Base-by-base conservation (phyloP, 2,329 filamentous ascomycete species). In the Trichoderma hamatum region DNA sequence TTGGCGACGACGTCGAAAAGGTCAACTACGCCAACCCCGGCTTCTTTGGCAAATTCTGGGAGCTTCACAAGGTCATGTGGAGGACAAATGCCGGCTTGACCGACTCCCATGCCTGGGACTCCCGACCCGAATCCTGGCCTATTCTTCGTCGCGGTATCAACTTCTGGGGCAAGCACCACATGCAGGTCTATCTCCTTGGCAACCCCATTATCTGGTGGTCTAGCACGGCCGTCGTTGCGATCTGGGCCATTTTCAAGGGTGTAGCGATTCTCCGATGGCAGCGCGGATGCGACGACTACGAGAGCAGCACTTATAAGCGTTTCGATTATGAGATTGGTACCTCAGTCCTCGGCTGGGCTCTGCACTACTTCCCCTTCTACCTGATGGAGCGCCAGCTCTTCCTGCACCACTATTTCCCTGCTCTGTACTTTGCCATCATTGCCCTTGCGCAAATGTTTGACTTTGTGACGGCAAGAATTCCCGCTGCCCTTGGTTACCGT, bases 341-440 rank as follows among this genome's bases (percentile, higher is more conserved):
- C 65, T 93, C 89, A 21, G 91, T 97, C 36, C 87, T 99, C 10
- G 96, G 92, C 73, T 99, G 96, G 96, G 93, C 92, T 59, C 91
- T 99, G 80, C 96, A 99, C 82, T 99, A 97, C 84, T 98, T 99
- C 85, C 96, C 96, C 13, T 99, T 99, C 84, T 99, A 90, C 84
- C 87, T 99, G 69, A 98, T 99, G 96, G 90, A 96, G 78, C 94
- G 96, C 75, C 96, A 99, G 82, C 89, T 99, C 43, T 99, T 99
- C 86, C 85, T 99, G 71, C 96, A 99, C 81, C 96, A 99, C 83
- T 99, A 99, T 81, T 96, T 99, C 81, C 96, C 96, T 0, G 96
- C 96, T 2, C 88, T 99, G 16, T 97, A 97, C 83, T 99, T 99
- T 78, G 94, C 92, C 71, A 89, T 99, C 75, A 90, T 98, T 73